Percentiles rank a stretch among this genome's conserved stretches.
Evolutionary conservation across 2,329 filamentous ascomycete genomes (phyloP).

Genomic region (Fusarium citri): DNA sequence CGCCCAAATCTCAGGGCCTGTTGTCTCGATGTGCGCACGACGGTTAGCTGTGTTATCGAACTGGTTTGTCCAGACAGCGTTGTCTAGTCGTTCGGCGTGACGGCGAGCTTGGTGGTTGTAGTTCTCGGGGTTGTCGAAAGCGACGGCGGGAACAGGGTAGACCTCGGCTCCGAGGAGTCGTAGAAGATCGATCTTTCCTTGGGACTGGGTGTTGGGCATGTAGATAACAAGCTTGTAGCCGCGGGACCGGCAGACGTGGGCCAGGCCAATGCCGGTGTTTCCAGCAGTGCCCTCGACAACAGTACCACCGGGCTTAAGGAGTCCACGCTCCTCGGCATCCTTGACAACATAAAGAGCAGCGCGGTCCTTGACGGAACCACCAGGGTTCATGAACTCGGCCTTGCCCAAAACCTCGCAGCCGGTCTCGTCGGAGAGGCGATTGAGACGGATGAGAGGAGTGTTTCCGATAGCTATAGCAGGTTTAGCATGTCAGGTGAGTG

Average conservation of each 20-base stretch:
- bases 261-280: constrained; percentile 97
- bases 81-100: constrained; percentile 86
- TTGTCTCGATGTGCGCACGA: constrained; percentile 94
- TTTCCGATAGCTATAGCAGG: constrained; percentile 85
- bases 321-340: constrained; percentile 89
- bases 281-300: constrained; percentile 97
- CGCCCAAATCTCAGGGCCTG: constrained; percentile 95
- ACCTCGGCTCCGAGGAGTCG: constrained; percentile 93
- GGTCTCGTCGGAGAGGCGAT: constrained; percentile 87
- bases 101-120: constrained; percentile 96
- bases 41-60: constrained; percentile 98
- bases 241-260: constrained; percentile 91
- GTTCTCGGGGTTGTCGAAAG: constrained; percentile 94
- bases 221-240: constrained; percentile 98
- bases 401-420: constrained; percentile 96
- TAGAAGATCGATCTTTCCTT: constrained; percentile 96
- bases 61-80: constrained; percentile 98
- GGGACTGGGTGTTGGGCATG: constrained; percentile 99
- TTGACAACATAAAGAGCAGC: constrained; percentile 94
- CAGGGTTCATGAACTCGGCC: constrained; percentile 98
- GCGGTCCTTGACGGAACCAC: constrained; percentile 95
- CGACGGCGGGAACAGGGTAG: constrained; percentile 93
- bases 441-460: constrained; percentile 91
- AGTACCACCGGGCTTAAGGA: constrained; percentile 86
- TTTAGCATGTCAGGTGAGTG: background rate